Evolutionary conservation across 192 early-diverging fungal species (phyloP), one percentile per base, ranked within the genome.

Genomic region (Gigaspora rosea): DNA sequence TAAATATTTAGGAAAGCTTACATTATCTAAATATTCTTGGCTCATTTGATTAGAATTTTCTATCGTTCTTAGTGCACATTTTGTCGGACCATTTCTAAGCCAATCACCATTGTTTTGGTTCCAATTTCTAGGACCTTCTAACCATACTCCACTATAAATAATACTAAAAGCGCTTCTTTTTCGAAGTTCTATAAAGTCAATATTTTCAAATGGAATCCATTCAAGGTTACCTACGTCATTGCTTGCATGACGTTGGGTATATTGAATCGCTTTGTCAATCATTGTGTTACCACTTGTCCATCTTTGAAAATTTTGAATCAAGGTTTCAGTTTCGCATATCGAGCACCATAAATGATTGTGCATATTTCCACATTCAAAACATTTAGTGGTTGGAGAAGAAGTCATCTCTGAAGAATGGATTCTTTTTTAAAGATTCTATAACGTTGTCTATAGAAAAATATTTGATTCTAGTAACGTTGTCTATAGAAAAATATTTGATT

Each of bases 81-180:
- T 73, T 46, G 18, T 35, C 15, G 52, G 54, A 36, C 71, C 71
- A 18, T 15, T 35, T 1, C 54, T 16, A 20, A 16, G 15, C 27
- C 35, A 59, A 36, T 58, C 13, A 10, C 18, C 16, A 18, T 7
- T 36, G 13, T 59, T 33, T 59, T 73, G 54, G 22, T 59, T 33
- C 71, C 71, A 73, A 46, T 13, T n/a, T 41, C 71, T 10, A 58
- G 57, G 71, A 59, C 71, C 71, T 58, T 59, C 54, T n/a, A 58
- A 20, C 71, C 71, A 73, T 20, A 41, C 3, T 20, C 48, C 71
- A 12, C 54, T 16, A 46, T 71, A 54, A 22, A 71, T 27, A 0
- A 50, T 54, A 32, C 50, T 32, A 8, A 54, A 71, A 2, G 33
- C 56, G 8, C 52, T 56, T 0, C 15, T 52, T n/a, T 8, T 49